These are phyloP conservation scores for Phytophthora podocarpi DNA, from an alignment of 352 stramenopile genomes.

Conservation along the genomic window DNA sequence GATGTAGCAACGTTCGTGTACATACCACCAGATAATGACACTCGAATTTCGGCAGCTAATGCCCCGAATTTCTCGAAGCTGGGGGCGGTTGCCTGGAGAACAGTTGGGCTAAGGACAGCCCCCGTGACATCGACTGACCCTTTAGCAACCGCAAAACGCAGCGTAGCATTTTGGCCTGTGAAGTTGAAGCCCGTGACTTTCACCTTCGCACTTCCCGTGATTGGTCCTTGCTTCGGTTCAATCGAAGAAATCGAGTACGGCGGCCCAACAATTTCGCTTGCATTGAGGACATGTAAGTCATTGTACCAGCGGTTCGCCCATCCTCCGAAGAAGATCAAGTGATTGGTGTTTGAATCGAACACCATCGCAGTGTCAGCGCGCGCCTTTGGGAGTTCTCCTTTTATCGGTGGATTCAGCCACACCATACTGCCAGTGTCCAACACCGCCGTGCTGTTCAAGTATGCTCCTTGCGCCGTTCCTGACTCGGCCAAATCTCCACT, in stretches of 20 bases:
- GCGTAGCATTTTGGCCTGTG: constrained; percentile 73
- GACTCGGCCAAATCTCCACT: constrained; percentile 92
- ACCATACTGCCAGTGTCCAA: constrained; percentile 92
- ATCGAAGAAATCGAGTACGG: constrained; percentile 95
- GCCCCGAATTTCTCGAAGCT: constrained; percentile 96
- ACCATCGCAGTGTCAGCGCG: constrained; percentile 94
- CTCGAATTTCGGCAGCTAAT: constrained; percentile 87
- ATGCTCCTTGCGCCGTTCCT: constrained; percentile 85
- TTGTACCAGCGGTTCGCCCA: constrained; percentile 97
- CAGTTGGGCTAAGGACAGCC: constrained; percentile 81
- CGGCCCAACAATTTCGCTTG: constrained; percentile 94
- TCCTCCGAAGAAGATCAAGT: constrained; percentile 95
- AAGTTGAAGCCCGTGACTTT: constrained; percentile 95
- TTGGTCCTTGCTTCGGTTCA: constrained; percentile 90
- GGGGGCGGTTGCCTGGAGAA: constrained; percentile 91
- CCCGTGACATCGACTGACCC: constrained; percentile 93
- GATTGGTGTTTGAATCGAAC: constrained; percentile 91
- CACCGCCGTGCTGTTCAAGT: constrained; percentile 91
- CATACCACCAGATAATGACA: constrained; percentile 89
- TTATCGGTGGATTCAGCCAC: constrained; percentile 66
- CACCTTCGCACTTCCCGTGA: constrained; percentile 93
- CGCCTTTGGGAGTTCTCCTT: constrained; percentile 83
- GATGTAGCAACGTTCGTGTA: constrained; percentile 92
- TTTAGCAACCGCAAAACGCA: constrained; percentile 94
- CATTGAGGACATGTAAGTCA: constrained; percentile 93